Evolutionary conservation across 257 asterid genomes (phyloP).

Genomic region (Solanum phureja): DNA sequence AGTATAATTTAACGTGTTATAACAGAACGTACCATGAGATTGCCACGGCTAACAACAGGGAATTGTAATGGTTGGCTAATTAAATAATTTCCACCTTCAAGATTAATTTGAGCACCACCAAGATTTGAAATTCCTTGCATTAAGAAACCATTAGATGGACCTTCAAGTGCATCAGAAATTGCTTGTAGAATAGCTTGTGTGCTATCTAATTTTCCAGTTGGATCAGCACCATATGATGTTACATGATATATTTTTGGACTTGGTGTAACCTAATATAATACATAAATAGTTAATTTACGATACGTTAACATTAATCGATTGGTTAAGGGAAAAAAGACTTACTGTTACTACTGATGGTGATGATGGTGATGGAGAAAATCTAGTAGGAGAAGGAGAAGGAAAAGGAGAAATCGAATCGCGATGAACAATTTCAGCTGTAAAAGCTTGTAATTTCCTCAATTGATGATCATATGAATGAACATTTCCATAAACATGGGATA

Average conservation of each 20-base stretch:
- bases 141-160: constrained; percentile 48
- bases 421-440: constrained; percentile 14
- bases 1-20: not conserved
- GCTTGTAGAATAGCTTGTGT: constrained; percentile 60
- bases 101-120: constrained; percentile 75
- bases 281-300: not conserved
- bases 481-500: constrained; percentile 9
- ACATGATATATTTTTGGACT: constrained; percentile 42
- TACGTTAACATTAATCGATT: not conserved
- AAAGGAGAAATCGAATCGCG: constrained; percentile 2
- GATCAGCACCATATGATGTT: constrained; percentile 83
- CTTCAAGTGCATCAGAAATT: constrained; percentile 51
- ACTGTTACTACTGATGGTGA: constrained; percentile 3
- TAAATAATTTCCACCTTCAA: constrained; percentile 81
- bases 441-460: constrained; percentile 6
- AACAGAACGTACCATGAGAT: constrained; percentile 55
- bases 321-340: not conserved
- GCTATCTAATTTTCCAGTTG: constrained; percentile 60
- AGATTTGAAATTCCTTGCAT: constrained; percentile 52
- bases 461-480: not conserved
- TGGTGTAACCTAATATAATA: constrained; percentile 9
- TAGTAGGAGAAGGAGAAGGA: not conserved
- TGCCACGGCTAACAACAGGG: constrained; percentile 59
- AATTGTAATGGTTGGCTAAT: constrained; percentile 63
- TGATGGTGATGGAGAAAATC: not conserved